Evolutionary conservation across 352 stramenopile species (phyloP).

Genomic region (Phytophthora constricta): DNA sequence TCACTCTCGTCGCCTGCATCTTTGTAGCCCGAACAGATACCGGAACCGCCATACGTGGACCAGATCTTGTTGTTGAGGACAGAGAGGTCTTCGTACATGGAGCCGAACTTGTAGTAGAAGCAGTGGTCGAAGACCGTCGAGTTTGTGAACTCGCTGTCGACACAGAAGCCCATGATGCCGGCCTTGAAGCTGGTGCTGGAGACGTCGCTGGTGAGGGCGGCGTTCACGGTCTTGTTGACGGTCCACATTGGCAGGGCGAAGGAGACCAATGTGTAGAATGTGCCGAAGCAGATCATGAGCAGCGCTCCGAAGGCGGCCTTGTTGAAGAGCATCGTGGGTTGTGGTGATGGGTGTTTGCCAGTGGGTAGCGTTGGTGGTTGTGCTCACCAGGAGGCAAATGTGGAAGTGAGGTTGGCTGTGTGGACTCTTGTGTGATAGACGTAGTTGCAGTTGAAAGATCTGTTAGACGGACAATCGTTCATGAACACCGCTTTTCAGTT

Average conservation of each 20-base stretch:
- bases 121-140: constrained; percentile 51
- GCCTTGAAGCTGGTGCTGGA: not conserved
- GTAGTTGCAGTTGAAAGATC: too few species aligned
- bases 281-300: not conserved
- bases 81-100: constrained; percentile 42
- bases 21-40: constrained; percentile 51
- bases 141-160: constrained; percentile 46
- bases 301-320: not conserved
- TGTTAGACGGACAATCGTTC: too few species aligned
- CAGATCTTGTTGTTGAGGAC: constrained; percentile 27
- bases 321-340: not conserved
- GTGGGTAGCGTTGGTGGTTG: not conserved
- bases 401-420: not conserved
- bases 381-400: not conserved
- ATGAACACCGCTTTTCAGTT: too few species aligned
- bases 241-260: constrained; percentile 1
- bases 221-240: constrained; percentile 1
- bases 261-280: not conserved
- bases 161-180: constrained; percentile 27
- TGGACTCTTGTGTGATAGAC: too few species aligned
- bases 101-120: constrained; percentile 56
- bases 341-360: not conserved
- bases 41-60: constrained; percentile 47
- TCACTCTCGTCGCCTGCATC: constrained; percentile 24
- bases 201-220: not conserved